A percentile compares a stretch with the other conserved stretches of the same genome.
Evolutionary conservation across 169 alveolate genomes (phyloP).

Genomic region (Plasmodium coatneyi): DNA sequence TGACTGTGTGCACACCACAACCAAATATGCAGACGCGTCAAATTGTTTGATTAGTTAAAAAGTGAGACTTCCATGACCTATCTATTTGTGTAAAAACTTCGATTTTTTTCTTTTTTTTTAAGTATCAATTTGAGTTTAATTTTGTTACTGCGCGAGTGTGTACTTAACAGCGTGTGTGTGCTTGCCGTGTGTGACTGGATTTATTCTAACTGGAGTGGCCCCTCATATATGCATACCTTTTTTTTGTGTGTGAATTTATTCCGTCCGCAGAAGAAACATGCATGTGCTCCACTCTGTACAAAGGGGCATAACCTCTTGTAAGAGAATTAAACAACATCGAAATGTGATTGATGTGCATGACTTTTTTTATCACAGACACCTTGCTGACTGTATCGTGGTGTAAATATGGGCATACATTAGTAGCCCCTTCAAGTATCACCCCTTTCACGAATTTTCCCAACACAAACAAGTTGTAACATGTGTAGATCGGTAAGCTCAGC

Average conservation of each 20-base stretch:
- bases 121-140: not conserved
- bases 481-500: not conserved
- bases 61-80: not conserved
- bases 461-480: not conserved
- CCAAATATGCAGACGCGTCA: not conserved
- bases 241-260: not conserved
- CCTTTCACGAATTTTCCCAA: not conserved
- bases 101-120: not conserved
- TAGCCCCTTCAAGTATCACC: not conserved
- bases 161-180: not conserved
- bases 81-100: not conserved
- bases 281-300: not conserved
- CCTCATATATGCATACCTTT: not conserved
- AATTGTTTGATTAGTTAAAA: not conserved
- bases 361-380: not conserved
- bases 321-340: not conserved
- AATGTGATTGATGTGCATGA: not conserved
- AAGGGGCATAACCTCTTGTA: not conserved
- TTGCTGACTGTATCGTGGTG: not conserved
- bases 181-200: not conserved
- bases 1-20: not conserved
- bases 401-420: not conserved
- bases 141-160: not conserved
- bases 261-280: too few relatives aligned
- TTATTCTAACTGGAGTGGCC: not conserved